These are phyloP conservation scores for Fomitopsis serialis DNA, from an alignment of 768 basidiomycete species.

Conservation along the genomic window DNA sequence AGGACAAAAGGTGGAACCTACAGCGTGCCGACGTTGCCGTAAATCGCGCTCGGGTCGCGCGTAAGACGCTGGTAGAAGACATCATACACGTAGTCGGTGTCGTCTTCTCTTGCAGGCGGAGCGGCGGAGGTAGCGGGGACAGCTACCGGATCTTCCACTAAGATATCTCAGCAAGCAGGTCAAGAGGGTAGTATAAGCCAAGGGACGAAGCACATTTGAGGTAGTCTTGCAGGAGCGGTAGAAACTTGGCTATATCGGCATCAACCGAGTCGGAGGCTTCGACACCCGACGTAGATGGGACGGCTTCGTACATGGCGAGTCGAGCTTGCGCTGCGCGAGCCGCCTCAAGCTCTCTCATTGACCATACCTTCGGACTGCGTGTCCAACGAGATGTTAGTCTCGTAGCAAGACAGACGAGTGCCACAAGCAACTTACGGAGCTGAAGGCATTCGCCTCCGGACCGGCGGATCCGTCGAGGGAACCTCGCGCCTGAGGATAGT, in stretches of 20 bases:
- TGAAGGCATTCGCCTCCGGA: slow-evolving; percentile 6
- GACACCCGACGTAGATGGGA: slow-evolving; percentile 28
- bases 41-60: slow-evolving; percentile 34
- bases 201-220: slow-evolving; percentile 43
- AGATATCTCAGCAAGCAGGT: neutral
- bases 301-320: slow-evolving; percentile 69
- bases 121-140: slow-evolving; percentile 1
- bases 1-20: slow-evolving; percentile 23
- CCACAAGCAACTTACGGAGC: slow-evolving; percentile 20
- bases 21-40: slow-evolving; percentile 59
- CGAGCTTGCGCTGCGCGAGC: slow-evolving; percentile 27
- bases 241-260: slow-evolving; percentile 69
- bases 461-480: neutral
- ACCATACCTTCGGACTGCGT: slow-evolving; percentile 49
- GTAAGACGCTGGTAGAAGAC: slow-evolving; percentile 72
- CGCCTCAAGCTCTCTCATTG: slow-evolving; percentile 41
- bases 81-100: slow-evolving; percentile 77
- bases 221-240: slow-evolving; percentile 75
- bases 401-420: neutral
- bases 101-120: slow-evolving; percentile 7
- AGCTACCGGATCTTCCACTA: neutral
- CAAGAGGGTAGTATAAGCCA: neutral
- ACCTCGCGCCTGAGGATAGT: slow-evolving; percentile 17
- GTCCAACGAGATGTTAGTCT: neutral
- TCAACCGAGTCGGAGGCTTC: slow-evolving; percentile 26